These are phyloP conservation scores for Acanthamoeba sp. DNA, from an alignment of 208 protist species.

Conservation along the genomic window DNA sequence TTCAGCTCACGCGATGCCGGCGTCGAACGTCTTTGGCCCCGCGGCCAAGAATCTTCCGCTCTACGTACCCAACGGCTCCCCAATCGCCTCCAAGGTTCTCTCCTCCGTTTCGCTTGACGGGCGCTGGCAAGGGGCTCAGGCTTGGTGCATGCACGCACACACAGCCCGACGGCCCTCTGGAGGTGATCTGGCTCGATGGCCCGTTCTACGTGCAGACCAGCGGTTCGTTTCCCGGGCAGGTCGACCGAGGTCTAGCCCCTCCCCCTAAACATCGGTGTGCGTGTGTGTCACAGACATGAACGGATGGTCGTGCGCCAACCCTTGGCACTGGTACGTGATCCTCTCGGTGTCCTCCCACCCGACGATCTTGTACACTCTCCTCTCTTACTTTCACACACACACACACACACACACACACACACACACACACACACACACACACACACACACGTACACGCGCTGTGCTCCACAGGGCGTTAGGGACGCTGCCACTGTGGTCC, in stretches of 20 bases:
- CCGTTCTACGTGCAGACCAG: neutral
- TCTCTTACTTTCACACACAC: too few species aligned
- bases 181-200: neutral
- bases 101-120: too few species aligned
- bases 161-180: neutral
- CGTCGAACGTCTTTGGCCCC: neutral
- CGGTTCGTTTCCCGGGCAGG: neutral
- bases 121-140: too few species aligned
- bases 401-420: too few species aligned
- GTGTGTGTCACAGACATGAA: conserved; percentile 20
- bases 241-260: too few species aligned
- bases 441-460: too few species aligned
- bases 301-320: neutral
- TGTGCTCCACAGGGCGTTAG: neutral
- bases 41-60: neutral
- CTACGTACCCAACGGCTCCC: neutral
- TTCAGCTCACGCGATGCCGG: neutral
- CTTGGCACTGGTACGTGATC: neutral
- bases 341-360: too few species aligned
- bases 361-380: too few species aligned
- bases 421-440: too few species aligned
- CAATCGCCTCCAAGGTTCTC: too few species aligned
- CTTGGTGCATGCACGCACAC: too few species aligned
- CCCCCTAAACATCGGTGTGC: too few species aligned
- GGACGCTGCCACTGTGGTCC: neutral